Evolutionary conservation across 306 rosid species (phyloP), one percentile per base, ranked within the genome.

Genomic region (Argentina anserina): DNA sequence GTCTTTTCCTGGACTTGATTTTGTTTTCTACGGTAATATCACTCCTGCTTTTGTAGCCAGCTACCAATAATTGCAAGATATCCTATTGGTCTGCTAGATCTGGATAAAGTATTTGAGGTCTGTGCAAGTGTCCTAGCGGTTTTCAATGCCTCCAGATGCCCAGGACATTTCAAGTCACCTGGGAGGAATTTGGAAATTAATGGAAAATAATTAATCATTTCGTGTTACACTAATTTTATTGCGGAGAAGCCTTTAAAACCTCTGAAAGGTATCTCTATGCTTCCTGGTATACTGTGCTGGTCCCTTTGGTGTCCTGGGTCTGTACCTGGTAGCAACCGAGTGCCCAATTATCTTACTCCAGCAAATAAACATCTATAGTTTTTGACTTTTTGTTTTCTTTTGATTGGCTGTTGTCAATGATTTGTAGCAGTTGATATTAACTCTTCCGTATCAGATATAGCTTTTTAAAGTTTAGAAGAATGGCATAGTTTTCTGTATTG

Each of bases 61-160:
- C 26, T 42, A 25, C 15, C 15, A 14, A 67, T 26, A 43, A 26
- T 67, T 28, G 18, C 58, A 45, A 66, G 45, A 17, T 26, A 4
- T 45, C 25, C 20, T 6, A 26, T 67, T 67, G 17, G 28, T 67
- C 46, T 29, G 3, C 29, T 46, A 12, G 29, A 68, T 28, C 43
- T 47, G 45, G 31, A 33, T 47, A 69, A 47, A 15, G 36, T 55
- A 47, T 69, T 29, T 69, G 61, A 65, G 49, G 69, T 55, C 31
- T 25, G 61, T 55, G 58, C 28, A 50, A 9, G 26, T n/a, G 58
- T 50, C 58, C 12, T 8, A 50, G 28, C 28, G n/a, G 28, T 11
- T 52, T 21, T n/a, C 26, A 8, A 2, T 50, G 26, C n/a, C 56
- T 50, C 28, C 58, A 50, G 28, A 50, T 50, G 29, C 23, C 14